phyloP scores from a whole-genome alignment of 768 basidiomycete genomes.

The Suillus subaureus region DNA sequence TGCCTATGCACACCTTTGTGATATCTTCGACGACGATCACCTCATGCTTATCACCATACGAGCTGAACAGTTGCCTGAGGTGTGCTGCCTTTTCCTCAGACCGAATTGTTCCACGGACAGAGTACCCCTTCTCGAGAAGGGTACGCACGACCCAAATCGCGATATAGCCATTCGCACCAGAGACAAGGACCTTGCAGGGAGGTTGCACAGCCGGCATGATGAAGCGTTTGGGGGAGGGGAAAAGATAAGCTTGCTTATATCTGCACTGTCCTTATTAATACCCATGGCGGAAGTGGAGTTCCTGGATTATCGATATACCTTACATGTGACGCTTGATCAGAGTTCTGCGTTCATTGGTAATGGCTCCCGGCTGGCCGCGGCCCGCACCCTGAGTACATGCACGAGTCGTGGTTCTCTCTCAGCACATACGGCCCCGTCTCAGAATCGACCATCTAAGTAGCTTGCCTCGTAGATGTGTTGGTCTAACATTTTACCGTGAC shows the following conservation, averaged over 20 bases:
- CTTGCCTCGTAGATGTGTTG: neutral
- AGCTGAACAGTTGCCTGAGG: slow-evolving; percentile 54
- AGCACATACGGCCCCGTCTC: neutral
- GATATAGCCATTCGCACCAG: slow-evolving; percentile 31
- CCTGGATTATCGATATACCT: neutral
- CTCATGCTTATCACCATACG: slow-evolving; percentile 60
- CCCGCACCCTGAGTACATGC: neutral
- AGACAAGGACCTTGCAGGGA: slow-evolving; percentile 33
- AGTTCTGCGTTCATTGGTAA: neutral
- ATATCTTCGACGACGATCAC: slow-evolving; percentile 74
- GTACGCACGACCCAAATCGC: slow-evolving; percentile 57
- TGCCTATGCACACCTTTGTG: slow-evolving; percentile 40
- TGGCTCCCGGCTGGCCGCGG: neutral
- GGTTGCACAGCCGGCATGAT: slow-evolving; percentile 28
- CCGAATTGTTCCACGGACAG: slow-evolving; percentile 69
- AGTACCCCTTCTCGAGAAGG: slow-evolving; percentile 63
- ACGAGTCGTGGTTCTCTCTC: neutral
- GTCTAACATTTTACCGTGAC: too few relatives aligned
- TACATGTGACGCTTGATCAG: neutral
- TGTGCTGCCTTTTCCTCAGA: slow-evolving; percentile 59
- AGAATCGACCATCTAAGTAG: neutral
- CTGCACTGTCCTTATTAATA: neutral
- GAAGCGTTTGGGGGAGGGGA: neutral
- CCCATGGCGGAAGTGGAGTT: neutral
- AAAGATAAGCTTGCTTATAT: slow-evolving; percentile 1